These are phyloP conservation scores for Coemansia sp. DNA, from an alignment of 192 early-diverging fungal species.

Conservation along the genomic window DNA sequence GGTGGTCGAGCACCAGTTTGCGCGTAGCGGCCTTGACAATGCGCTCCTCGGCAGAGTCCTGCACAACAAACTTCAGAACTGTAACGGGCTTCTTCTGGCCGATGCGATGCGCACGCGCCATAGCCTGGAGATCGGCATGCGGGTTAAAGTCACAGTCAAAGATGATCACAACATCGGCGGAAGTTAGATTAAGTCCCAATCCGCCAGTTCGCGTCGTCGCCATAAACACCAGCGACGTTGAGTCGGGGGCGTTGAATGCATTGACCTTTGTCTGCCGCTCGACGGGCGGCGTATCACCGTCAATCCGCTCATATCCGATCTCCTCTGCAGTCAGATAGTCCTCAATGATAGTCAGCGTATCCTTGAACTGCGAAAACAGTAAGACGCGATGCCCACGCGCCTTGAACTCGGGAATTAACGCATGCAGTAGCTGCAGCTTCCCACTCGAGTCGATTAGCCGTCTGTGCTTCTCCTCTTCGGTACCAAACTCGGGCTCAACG, in stretches of 20 bases:
- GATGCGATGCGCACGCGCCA: conserved; percentile 95
- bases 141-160: conserved; percentile 93
- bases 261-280: conserved; percentile 84
- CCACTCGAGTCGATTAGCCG: conserved; percentile 85
- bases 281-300: conserved; percentile 78
- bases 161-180: conserved; percentile 94
- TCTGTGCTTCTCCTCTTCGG: conserved; percentile 67
- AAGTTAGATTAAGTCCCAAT: conserved; percentile 89
- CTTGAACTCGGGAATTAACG: conserved; percentile 80
- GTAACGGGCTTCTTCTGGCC: conserved; percentile 94
- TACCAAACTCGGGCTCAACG: conserved; percentile 59
- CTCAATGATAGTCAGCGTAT: conserved; percentile 84
- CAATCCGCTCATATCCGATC: conserved; percentile 79
- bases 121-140: conserved; percentile 92
- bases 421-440: conserved; percentile 93
- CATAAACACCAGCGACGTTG: conserved; percentile 86
- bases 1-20: conserved; percentile 97
- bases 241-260: conserved; percentile 87
- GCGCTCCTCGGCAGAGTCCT: conserved; percentile 95
- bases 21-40: conserved; percentile 91
- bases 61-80: conserved; percentile 91
- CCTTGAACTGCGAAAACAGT: conserved; percentile 96
- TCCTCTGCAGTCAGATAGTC: conserved; percentile 81
- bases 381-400: conserved; percentile 88
- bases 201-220: conserved; percentile 92